These are phyloP conservation scores for Trametes gibbosa DNA, from an alignment of 768 basidiomycete genomes.

Conservation along the genomic window DNA sequence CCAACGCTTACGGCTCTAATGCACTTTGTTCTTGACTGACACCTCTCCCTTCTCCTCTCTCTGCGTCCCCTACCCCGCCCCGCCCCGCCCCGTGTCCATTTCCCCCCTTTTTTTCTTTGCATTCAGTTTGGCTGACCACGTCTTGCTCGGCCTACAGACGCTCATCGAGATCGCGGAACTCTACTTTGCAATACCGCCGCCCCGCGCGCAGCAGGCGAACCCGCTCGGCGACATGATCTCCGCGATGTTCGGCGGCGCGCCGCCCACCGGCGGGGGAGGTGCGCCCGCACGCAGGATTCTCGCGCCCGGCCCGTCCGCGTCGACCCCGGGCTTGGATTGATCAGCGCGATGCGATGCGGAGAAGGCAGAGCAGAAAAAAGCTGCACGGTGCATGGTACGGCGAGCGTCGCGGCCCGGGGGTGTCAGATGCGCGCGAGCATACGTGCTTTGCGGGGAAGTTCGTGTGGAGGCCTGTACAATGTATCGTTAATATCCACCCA, in stretches of 20 bases:
- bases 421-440: too few relatives aligned
- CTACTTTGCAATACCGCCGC: slow-evolving; percentile 87
- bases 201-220: slow-evolving; percentile 67
- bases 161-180: slow-evolving; percentile 65
- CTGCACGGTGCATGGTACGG: too few relatives aligned
- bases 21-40: slow-evolving; percentile 13
- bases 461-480: too few relatives aligned
- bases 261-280: slow-evolving; percentile 25
- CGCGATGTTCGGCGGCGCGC: slow-evolving; percentile 77
- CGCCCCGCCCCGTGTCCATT: background rate
- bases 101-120: too few relatives aligned
- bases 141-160: slow-evolving; percentile 50
- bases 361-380: background rate
- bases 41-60: background rate
- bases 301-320: slow-evolving; percentile 39
- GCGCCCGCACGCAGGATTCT: slow-evolving; percentile 42
- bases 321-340: slow-evolving; percentile 45
- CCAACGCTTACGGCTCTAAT: slow-evolving; percentile 5
- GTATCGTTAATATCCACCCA: background rate
- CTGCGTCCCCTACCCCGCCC: background rate
- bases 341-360: background rate
- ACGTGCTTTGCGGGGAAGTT: too few relatives aligned
- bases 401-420: too few relatives aligned
- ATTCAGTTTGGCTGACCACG: too few relatives aligned
- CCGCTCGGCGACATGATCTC: slow-evolving; percentile 89